Base-by-base conservation (phyloP, 306 rosid genomes). In the Quercus aquifolioides region DNA sequence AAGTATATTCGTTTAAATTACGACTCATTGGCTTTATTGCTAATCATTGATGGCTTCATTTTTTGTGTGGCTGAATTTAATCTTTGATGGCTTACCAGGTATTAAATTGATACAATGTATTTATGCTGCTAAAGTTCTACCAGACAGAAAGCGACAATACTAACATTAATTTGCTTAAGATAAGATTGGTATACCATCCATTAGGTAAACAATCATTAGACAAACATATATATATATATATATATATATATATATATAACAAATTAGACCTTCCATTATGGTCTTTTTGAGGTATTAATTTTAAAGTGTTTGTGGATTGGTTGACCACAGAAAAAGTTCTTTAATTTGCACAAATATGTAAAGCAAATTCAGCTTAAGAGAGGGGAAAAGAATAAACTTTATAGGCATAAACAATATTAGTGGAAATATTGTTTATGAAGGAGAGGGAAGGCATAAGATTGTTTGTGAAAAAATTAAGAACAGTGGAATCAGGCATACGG, bases 101-200 rank as follows among this genome's bases (percentile, higher is more conserved):
- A 54, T 76, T 70, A 55, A 62, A 57, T 20, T 60, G 25, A 74
- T 74, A 31, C 65, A 62, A 74, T 41, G 25, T 21, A 23, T 58
- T 77, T 9, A 8, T n/a, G 85, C 63, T 58, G 35, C 30, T 28
- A 19, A 63, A 54, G 70, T 62, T 55, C 71, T 23, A 70, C 26
- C 46, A 4, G 69, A 65, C 69, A 65, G 71, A 64, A 56, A 62
- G 56, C 76, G 67, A 79, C 79, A 63, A 7, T 19, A 14, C 76
- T 38, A 5, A 12, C 54, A 26, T 55, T 52, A 69, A 49, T 49
- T 3, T 13, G 17, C 15, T 9, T 12, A 49, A 49, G 54, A 49
- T 12, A 77, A 11, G 71, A 79, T 63, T 71, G 85, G 80, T 71
- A 72, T 85, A 80, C 90, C 86, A 20, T 80, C 83, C 80, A 77